A percentile compares a stretch with the other conserved stretches of the same genome.
Evolutionary conservation across 1,284 basidiomycete genomes (phyloP).

Genomic region (Cryptococcus sp.): DNA sequence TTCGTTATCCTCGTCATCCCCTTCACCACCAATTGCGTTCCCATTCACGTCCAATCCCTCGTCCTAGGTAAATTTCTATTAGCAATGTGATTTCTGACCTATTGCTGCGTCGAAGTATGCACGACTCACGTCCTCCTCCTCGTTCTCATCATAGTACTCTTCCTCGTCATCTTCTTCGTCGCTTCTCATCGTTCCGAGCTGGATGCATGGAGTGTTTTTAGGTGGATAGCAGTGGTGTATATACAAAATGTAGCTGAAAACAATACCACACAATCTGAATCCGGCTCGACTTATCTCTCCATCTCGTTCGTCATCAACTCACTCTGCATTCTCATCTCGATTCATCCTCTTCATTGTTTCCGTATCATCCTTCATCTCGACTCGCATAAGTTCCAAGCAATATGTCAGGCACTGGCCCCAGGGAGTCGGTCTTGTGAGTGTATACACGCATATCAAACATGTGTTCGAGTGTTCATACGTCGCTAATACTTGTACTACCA

Average conservation of each 20-base stretch:
- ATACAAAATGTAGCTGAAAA: neutral
- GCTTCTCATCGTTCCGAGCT: conserved; percentile 26
- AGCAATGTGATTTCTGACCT: neutral
- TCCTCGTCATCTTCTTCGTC: conserved; percentile 49
- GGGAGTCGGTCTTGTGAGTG: conserved; percentile 78
- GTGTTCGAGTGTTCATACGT: neutral
- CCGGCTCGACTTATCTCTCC: neutral
- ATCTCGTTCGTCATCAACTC: conserved; percentile 1
- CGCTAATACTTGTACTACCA: conserved; percentile 15
- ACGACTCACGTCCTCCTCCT: conserved; percentile 29
- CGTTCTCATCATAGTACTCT: conserved; percentile 35
- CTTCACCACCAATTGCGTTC: conserved; percentile 10
- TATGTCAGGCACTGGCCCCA: conserved; percentile 85
- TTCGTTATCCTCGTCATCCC: conserved; percentile 21
- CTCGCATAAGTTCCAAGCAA: conserved; percentile 11
- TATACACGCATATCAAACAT: no score
- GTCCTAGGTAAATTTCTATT: conserved; percentile 5
- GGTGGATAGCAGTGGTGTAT: conserved; percentile 10
- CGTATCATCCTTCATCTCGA: neutral
- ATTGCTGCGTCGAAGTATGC: neutral
- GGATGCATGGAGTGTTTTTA: conserved; percentile 1
- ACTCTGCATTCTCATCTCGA: conserved; percentile 2
- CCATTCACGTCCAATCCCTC: conserved; percentile 9
- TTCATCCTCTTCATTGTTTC: neutral
- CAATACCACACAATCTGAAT: neutral